Conservation (phyloP, 805 yeast species). For the Pichia insulana region DNA sequence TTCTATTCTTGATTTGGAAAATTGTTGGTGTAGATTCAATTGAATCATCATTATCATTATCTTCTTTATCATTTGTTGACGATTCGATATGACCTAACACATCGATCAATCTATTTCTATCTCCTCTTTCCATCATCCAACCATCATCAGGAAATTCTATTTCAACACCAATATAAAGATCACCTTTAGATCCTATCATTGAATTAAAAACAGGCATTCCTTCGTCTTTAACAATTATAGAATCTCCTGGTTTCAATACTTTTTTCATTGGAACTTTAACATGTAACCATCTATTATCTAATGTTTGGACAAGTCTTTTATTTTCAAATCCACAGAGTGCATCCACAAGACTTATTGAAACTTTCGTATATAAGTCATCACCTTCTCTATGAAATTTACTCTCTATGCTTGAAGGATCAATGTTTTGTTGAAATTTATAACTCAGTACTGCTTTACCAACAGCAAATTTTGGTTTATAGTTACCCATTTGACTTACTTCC, state of each 20-base stretch:
- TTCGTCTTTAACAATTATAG: constrained; percentile 53
- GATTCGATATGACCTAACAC: constrained; percentile 35
- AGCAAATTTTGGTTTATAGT: constrained; percentile 59
- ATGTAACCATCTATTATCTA: constrained; percentile 70
- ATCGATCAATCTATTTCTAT: constrained; percentile 43
- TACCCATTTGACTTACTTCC: constrained; percentile 61
- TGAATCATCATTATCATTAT: constrained; percentile 22
- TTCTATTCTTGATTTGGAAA: constrained; percentile 17
- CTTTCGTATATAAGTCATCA: constrained; percentile 53
- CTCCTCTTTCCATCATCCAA: constrained; percentile 75
- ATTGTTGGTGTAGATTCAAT: constrained; percentile 17
- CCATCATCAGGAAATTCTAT: constrained; percentile 78
- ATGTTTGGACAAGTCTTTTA: constrained; percentile 53
- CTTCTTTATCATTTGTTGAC: constrained; percentile 21
- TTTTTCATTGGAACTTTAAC: constrained; percentile 66
- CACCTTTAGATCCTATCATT: constrained; percentile 39
- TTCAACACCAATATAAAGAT: constrained; percentile 58
- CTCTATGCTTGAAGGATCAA: constrained; percentile 8
- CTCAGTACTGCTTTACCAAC: constrained; percentile 74
- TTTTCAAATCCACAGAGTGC: constrained; percentile 76
- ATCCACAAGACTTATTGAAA: constrained; percentile 62
- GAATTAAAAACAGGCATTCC: constrained; percentile 66
- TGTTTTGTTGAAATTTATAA: constrained; percentile 42
- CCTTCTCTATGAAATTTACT: constrained; percentile 37
- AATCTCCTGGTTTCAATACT: constrained; percentile 72